These are phyloP conservation scores for Clarireedia homoeocarpa DNA, from an alignment of 2,329 filamentous ascomycete genomes.

Conservation along the genomic window DNA sequence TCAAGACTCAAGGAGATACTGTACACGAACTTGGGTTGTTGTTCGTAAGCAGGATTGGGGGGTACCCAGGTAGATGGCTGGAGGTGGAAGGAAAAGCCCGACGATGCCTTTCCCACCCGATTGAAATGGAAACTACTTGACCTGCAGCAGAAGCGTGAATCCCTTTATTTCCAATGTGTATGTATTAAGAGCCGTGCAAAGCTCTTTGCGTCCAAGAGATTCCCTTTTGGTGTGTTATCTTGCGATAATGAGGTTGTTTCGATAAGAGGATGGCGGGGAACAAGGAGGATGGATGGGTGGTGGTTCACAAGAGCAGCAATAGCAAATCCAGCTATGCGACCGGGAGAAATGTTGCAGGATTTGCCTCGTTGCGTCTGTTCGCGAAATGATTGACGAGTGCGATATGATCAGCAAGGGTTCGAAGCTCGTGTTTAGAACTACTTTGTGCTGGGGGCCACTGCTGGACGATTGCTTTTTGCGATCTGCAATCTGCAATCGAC, in stretches of 20 bases:
- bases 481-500: neutral
- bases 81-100: slow-evolving; percentile 11
- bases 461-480: neutral
- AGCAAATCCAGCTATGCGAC: slow-evolving; percentile 15
- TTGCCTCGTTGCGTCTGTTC: neutral
- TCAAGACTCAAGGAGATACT: neutral
- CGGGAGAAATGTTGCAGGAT: slow-evolving; percentile 9
- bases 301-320: neutral
- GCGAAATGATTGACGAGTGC: neutral
- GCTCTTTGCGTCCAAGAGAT: neutral
- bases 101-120: slow-evolving; percentile 12
- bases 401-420: neutral
- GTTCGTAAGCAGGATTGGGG: slow-evolving; percentile 3
- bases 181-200: neutral
- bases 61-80: slow-evolving; percentile 21
- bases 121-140: slow-evolving; percentile 10
- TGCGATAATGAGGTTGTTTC: slow-evolving; percentile 13
- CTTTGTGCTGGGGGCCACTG: too few species aligned
- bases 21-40: neutral
- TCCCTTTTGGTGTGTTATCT: neutral
- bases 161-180: neutral
- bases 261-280: slow-evolving; percentile 23
- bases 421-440: neutral
- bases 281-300: slow-evolving; percentile 7
- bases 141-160: slow-evolving; percentile 13